Evolutionary conservation across 169 alveolate genomes (phyloP).

Genomic region (Cryptosporidium sp.): DNA sequence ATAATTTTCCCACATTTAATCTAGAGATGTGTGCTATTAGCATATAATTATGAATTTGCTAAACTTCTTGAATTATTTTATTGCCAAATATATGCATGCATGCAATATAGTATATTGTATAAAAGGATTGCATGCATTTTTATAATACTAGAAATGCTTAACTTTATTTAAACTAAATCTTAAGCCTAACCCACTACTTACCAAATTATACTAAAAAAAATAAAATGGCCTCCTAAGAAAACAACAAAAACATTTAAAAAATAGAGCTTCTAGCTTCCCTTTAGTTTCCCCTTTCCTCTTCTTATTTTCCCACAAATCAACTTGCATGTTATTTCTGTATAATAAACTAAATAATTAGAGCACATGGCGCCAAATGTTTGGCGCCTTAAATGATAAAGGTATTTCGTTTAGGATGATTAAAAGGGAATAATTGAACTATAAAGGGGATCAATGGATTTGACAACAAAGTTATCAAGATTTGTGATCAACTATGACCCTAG

Average conservation of each 20-base stretch:
- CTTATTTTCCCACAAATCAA: too few species aligned
- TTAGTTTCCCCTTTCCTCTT: not conserved
- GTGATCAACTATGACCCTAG: constrained; percentile 58
- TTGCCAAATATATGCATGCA: too few species aligned
- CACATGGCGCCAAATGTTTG: not conserved
- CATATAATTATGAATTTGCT: too few species aligned
- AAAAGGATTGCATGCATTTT: not conserved
- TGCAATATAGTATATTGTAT: too few species aligned
- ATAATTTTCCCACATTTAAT: too few species aligned
- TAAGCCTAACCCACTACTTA: not conserved
- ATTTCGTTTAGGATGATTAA: not conserved
- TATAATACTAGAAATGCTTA: not conserved
- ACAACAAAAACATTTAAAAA: too few species aligned
- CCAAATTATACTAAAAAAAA: too few species aligned
- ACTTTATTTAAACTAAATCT: not conserved
- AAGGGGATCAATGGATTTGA: constrained; percentile 21
- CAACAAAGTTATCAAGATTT: constrained; percentile 65
- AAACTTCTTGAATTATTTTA: too few species aligned
- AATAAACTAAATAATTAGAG: not conserved
- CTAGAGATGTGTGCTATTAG: not conserved
- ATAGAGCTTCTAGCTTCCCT: not conserved
- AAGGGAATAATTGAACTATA: not conserved
- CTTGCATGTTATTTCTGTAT: not conserved
- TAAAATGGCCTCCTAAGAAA: not conserved
- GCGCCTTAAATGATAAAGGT: not conserved